These are phyloP conservation scores for Phallus indusiatus DNA, from an alignment of 768 basidiomycete genomes.

Conservation along the genomic window DNA sequence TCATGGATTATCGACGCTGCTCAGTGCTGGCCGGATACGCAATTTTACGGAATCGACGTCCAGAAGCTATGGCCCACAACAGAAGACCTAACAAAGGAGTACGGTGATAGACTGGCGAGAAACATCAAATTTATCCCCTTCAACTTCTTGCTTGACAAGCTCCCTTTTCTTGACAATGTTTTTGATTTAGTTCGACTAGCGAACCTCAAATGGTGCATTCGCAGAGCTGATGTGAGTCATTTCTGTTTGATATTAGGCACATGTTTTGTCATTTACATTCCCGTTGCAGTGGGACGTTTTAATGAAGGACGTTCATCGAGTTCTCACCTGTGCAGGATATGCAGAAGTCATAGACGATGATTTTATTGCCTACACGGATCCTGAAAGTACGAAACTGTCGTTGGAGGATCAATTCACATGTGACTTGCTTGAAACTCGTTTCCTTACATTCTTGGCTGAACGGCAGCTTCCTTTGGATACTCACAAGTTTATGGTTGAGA, in stretches of 20 bases:
- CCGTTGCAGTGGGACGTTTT: slow-evolving; percentile 45
- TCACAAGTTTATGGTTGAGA: not conserved
- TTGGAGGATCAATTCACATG: not conserved
- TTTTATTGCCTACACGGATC: slow-evolving; percentile 32
- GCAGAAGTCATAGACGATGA: slow-evolving; percentile 72
- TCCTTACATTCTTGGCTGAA: not conserved
- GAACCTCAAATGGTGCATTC: slow-evolving; percentile 54
- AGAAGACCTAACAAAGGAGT: slow-evolving; percentile 14
- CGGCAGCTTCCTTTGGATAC: slow-evolving; percentile 1
- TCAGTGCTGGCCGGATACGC: slow-evolving; percentile 45
- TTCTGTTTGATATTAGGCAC: slow-evolving; percentile 2
- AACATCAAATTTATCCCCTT: slow-evolving; percentile 13
- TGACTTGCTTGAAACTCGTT: not conserved
- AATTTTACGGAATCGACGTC: slow-evolving; percentile 59
- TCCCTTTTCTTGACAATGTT: slow-evolving; percentile 53
- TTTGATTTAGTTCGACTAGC: slow-evolving; percentile 74
- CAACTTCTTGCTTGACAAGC: slow-evolving; percentile 20
- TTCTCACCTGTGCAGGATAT: slow-evolving; percentile 50
- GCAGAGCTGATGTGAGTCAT: slow-evolving; percentile 25
- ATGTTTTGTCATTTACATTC: too few relatives aligned
- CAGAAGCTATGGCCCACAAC: slow-evolving; percentile 28
- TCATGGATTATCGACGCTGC: slow-evolving; percentile 60
- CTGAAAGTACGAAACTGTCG: not conserved
- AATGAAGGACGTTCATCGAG: slow-evolving; percentile 49
- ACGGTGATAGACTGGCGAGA: slow-evolving; percentile 12